phyloP scores from a whole-genome alignment of 495 filamentous ascomycete genomes.

The Penicillium daleae region DNA sequence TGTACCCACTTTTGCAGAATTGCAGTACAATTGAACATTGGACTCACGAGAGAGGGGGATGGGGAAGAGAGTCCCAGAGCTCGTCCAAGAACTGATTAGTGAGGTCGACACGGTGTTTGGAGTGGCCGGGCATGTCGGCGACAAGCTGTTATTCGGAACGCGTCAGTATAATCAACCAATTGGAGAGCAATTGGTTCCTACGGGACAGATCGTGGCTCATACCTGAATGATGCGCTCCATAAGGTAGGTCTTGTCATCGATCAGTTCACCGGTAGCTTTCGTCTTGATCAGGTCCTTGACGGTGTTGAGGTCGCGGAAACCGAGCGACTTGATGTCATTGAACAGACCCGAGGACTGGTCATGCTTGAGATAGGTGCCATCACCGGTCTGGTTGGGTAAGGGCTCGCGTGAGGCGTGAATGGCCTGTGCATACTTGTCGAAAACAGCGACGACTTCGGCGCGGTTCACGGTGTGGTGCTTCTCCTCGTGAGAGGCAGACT shows the following conservation, averaged over 20 bases:
- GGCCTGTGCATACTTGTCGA: constrained; percentile 65
- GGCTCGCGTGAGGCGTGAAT: constrained; percentile 67
- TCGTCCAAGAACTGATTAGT: constrained; percentile 71
- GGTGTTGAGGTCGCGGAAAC: constrained; percentile 60
- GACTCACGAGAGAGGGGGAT: constrained; percentile 56
- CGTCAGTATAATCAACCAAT: background rate
- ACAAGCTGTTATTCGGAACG: constrained; percentile 53
- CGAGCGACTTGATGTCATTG: constrained; percentile 65
- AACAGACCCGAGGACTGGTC: constrained; percentile 59
- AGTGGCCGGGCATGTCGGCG: constrained; percentile 62
- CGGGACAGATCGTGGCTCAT: constrained; percentile 8
- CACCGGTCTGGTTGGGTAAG: constrained; percentile 66
- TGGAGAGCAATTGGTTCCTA: background rate
- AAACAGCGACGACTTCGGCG: constrained; percentile 50
- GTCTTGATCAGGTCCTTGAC: constrained; percentile 56
- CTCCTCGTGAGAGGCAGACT: constrained; percentile 37
- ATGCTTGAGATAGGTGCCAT: constrained; percentile 59
- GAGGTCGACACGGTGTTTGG: constrained; percentile 64
- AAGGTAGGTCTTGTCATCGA: constrained; percentile 77
- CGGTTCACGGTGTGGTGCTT: constrained; percentile 42
- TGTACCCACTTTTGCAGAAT: background rate
- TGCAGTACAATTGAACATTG: background rate
- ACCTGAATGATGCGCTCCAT: constrained; percentile 79
- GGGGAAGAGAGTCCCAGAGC: constrained; percentile 65
- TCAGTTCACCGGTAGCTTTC: constrained; percentile 58